phyloP scores from a whole-genome alignment of 805 yeast genomes.

The Sungouiozyma ichnusensis region DNA sequence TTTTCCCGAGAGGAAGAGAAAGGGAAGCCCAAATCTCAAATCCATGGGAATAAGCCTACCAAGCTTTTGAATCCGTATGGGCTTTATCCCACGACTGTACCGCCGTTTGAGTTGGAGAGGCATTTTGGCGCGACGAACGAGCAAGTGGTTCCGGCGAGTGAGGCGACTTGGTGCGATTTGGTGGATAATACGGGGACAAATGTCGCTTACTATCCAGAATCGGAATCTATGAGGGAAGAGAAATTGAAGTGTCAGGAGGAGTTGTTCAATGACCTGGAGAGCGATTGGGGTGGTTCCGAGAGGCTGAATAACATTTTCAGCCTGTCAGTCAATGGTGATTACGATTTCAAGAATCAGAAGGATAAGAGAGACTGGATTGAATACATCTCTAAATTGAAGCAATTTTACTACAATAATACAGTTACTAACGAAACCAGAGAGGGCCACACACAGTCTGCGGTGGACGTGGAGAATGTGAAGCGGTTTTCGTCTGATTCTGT shows the following conservation, averaged over 20 bases:
- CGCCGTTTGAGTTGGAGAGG: constrained; percentile 57
- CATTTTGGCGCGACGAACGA: constrained; percentile 8
- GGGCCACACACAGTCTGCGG: neutral
- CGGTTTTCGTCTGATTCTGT: neutral
- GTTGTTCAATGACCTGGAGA: constrained; percentile 34
- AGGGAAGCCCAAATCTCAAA: neutral
- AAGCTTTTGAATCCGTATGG: constrained; percentile 25
- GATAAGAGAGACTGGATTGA: constrained; percentile 25
- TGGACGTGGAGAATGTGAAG: neutral
- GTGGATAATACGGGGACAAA: constrained; percentile 2
- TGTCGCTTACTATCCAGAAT: constrained; percentile 4
- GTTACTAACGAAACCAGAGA: neutral
- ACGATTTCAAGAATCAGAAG: constrained; percentile 6
- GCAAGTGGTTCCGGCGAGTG: neutral
- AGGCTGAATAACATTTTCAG: constrained; percentile 44
- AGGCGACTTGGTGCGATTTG: constrained; percentile 1
- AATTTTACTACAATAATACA: neutral
- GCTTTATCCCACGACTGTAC: constrained; percentile 37
- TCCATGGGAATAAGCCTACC: neutral
- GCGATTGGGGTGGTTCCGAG: constrained; percentile 64
- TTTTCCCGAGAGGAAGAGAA: neutral
- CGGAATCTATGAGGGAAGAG: constrained; percentile 1
- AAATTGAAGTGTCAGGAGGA: neutral
- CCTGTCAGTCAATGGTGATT: constrained; percentile 12
- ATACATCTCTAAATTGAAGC: constrained; percentile 17